Evolutionary conservation across 1,284 basidiomycete species (phyloP).

Genomic region (Apiotrichum veenhuisii): DNA sequence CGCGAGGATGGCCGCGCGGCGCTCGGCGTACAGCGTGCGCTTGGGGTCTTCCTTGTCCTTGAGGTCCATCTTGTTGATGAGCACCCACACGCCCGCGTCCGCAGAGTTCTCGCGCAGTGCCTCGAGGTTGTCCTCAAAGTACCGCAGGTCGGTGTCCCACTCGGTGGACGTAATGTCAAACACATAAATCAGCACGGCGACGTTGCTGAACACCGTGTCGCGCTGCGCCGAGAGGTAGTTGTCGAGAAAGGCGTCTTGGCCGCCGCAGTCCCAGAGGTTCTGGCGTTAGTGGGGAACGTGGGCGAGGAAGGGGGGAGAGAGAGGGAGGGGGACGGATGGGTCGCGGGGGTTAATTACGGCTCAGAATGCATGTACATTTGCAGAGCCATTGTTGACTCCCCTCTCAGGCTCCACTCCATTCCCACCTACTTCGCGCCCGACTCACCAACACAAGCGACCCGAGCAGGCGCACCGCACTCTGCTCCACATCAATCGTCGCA

Average conservation of each 20-base stretch:
- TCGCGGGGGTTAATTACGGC: too few relatives aligned
- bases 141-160: slow-evolving; percentile 67
- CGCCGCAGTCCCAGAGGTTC: slow-evolving; percentile 98
- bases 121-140: slow-evolving; percentile 79
- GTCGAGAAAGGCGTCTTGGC: slow-evolving; percentile 97
- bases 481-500: slow-evolving; percentile 96
- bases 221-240: slow-evolving; percentile 87
- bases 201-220: slow-evolving; percentile 88
- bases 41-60: slow-evolving; percentile 58
- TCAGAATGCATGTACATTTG: too few relatives aligned
- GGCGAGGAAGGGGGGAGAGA: slow-evolving; percentile 53
- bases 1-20: slow-evolving; percentile 63
- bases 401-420: too few relatives aligned
- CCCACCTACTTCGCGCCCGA: not conserved
- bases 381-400: too few relatives aligned
- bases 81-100: slow-evolving; percentile 79
- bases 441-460: slow-evolving; percentile 54
- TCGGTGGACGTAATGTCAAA: slow-evolving; percentile 81
- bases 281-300: slow-evolving; percentile 29
- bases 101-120: slow-evolving; percentile 61
- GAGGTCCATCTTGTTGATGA: slow-evolving; percentile 94
- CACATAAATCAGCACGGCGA: slow-evolving; percentile 96
- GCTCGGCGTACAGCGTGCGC: slow-evolving; percentile 61
- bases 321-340: too few relatives aligned
- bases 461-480: slow-evolving; percentile 94